Percentiles rank a stretch among this genome's conserved stretches.
Evolutionary conservation across 1,284 basidiomycete genomes (phyloP).

Genomic region (Fistulinella cinereoalba): DNA sequence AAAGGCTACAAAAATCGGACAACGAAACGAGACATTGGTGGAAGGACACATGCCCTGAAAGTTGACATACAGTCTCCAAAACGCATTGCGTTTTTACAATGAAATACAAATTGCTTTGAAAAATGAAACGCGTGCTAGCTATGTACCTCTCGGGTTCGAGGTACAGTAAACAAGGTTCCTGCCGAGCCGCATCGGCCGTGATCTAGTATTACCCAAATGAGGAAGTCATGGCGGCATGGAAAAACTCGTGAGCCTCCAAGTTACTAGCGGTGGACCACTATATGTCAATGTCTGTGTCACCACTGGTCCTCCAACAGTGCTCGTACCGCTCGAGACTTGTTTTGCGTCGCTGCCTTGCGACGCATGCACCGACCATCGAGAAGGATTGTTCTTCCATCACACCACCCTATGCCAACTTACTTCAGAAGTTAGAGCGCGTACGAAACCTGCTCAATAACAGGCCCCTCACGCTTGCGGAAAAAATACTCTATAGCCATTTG

Average conservation of each 20-base stretch:
- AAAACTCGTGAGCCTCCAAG: neutral
- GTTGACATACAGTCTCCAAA: too few relatives aligned
- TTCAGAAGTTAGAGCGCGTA: conserved; percentile 74
- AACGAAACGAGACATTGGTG: too few relatives aligned
- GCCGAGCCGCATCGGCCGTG: too few relatives aligned
- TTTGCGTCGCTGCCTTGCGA: conserved; percentile 46
- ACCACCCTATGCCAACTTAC: conserved; percentile 82
- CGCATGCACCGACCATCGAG: conserved; percentile 48
- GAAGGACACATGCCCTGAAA: too few relatives aligned
- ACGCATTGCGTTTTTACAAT: too few relatives aligned
- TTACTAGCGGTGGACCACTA: too few relatives aligned
- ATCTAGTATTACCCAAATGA: conserved; percentile 12
- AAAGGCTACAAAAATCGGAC: too few relatives aligned
- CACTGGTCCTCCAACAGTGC: conserved; percentile 17
- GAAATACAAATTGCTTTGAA: too few relatives aligned
- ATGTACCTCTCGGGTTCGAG: too few relatives aligned
- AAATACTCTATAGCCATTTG: conserved; percentile 96
- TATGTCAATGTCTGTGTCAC: conserved; percentile 13
- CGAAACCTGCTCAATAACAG: conserved; percentile 65
- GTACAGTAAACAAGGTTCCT: too few relatives aligned
- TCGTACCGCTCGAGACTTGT: conserved; percentile 5
- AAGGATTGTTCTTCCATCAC: conserved; percentile 81
- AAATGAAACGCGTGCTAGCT: too few relatives aligned
- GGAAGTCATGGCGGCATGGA: conserved; percentile 2
- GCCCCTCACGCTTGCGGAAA: conserved; percentile 92